These are phyloP conservation scores for Vinca minor DNA, from an alignment of 257 asterid genomes.

Conservation along the genomic window DNA sequence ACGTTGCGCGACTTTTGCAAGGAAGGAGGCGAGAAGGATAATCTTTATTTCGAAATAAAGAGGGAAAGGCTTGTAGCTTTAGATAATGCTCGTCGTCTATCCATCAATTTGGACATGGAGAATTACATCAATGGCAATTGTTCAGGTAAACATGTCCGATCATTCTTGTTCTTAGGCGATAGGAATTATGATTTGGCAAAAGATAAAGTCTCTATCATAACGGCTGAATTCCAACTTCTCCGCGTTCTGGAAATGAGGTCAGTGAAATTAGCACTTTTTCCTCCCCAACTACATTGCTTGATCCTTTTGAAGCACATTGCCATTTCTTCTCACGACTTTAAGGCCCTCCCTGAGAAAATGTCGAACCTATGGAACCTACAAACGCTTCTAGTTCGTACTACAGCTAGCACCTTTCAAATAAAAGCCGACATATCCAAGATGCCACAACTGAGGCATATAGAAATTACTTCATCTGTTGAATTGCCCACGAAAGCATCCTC, in stretches of 20 bases:
- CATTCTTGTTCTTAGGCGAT: conserved; percentile 4
- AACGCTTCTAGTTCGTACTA: conserved; percentile 11
- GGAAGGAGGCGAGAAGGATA: not conserved
- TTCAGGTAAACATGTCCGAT: conserved; percentile 1
- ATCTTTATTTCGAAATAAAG: conserved; percentile 13
- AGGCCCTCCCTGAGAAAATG: conserved; percentile 1
- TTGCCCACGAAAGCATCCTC: conserved; percentile 24
- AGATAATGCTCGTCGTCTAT: conserved; percentile 9
- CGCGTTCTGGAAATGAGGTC: conserved; percentile 27
- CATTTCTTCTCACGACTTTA: conserved; percentile 1
- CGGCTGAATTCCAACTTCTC: conserved; percentile 23
- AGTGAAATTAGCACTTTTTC: conserved; percentile 10
- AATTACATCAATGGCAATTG: not conserved
- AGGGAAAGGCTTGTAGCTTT: not conserved
- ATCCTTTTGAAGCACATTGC: conserved; percentile 8
- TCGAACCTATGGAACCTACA: conserved; percentile 13
- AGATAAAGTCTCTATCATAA: not conserved
- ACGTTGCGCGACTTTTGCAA: conserved; percentile 20
- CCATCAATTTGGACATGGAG: conserved; percentile 4
- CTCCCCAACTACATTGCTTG: not conserved
- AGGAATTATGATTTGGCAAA: not conserved
- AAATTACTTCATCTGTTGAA: conserved; percentile 5
- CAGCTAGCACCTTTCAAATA: not conserved
- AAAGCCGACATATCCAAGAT: conserved; percentile 11
- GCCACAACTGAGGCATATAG: conserved; percentile 7